These are phyloP conservation scores for Wickerhamomyces hampshirensis DNA, from an alignment of 805 yeast genomes.

Conservation along the genomic window DNA sequence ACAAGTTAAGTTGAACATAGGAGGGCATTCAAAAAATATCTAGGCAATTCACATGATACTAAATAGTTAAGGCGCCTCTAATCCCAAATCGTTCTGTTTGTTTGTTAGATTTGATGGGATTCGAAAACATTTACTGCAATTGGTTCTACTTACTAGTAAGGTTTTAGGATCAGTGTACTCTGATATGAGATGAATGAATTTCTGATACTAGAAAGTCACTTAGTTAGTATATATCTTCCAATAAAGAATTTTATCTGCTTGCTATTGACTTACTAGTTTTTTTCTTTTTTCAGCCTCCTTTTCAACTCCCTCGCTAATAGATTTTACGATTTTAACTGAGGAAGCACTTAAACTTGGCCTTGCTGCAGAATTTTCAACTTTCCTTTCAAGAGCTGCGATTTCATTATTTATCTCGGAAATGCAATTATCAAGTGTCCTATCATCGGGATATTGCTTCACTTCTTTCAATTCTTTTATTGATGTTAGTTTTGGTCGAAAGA, in stretches of 20 bases:
- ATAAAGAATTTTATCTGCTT: background rate
- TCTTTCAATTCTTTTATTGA: constrained; percentile 4
- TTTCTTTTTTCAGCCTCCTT: constrained; percentile 16
- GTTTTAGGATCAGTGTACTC: constrained; percentile 18
- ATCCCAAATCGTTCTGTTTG: constrained; percentile 13
- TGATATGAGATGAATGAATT: constrained; percentile 14
- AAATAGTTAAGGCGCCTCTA: no score
- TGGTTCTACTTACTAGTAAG: constrained; percentile 11
- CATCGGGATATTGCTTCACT: constrained; percentile 14
- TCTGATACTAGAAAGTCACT: constrained; percentile 8
- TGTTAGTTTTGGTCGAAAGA: constrained; percentile 1
- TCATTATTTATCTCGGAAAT: constrained; percentile 3
- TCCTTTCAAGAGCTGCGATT: constrained; percentile 3
- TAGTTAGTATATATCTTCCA: background rate
- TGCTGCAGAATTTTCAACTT: constrained; percentile 1
- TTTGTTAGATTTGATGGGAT: constrained; percentile 1
- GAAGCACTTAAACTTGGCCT: constrained; percentile 7
- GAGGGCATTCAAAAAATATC: no score
- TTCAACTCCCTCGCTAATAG: constrained; percentile 1
- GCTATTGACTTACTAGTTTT: constrained; percentile 10
- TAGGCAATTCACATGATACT: no score
- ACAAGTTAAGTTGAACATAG: no score
- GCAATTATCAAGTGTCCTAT: constrained; percentile 4
- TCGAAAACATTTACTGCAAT: background rate
- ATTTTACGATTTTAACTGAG: constrained; percentile 7